Percentiles rank a stretch among this genome's conserved stretches.
Conservation (phyloP, 75 land plant genomes). For the Pinus tabuliformis region DNA sequence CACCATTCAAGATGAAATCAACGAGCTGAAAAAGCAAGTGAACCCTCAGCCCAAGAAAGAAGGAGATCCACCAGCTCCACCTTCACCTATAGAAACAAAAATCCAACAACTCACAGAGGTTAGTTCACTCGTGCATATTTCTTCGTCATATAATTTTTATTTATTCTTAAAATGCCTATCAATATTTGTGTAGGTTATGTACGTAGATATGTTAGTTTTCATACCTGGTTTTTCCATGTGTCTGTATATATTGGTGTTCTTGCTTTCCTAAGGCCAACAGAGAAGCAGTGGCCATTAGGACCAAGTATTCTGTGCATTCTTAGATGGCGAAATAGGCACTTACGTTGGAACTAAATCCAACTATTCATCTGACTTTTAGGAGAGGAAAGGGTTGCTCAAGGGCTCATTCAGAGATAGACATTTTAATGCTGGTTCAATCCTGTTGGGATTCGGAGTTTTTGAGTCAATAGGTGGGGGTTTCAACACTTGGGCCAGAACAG, state of each 20-base stretch:
- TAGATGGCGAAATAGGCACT: background rate
- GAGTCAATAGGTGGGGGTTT: slow-evolving; percentile 75
- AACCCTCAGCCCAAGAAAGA: slow-evolving; percentile 37
- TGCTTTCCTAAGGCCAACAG: too few species aligned
- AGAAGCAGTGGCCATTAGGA: too few species aligned
- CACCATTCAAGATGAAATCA: slow-evolving; percentile 89
- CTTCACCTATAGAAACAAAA: slow-evolving; percentile 59
- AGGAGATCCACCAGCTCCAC: slow-evolving; percentile 25
- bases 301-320: background rate
- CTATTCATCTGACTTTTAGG: slow-evolving; percentile 16
- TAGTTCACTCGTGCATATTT: background rate
- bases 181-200: background rate
- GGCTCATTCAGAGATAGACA: slow-evolving; percentile 91
- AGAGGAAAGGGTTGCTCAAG: slow-evolving; percentile 82
- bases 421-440: slow-evolving; percentile 93
- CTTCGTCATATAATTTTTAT: background rate
- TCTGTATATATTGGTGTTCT: too few species aligned
- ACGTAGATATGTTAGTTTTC: background rate
- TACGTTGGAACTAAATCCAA: too few species aligned
- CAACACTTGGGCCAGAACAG: slow-evolving; percentile 91
- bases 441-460: slow-evolving; percentile 85
- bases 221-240: too few species aligned
- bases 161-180: background rate
- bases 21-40: slow-evolving; percentile 88
- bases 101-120: slow-evolving; percentile 95